phyloP scores from a whole-genome alignment of 2,329 filamentous ascomycete genomes.

The Boeremia lycopersici region DNA sequence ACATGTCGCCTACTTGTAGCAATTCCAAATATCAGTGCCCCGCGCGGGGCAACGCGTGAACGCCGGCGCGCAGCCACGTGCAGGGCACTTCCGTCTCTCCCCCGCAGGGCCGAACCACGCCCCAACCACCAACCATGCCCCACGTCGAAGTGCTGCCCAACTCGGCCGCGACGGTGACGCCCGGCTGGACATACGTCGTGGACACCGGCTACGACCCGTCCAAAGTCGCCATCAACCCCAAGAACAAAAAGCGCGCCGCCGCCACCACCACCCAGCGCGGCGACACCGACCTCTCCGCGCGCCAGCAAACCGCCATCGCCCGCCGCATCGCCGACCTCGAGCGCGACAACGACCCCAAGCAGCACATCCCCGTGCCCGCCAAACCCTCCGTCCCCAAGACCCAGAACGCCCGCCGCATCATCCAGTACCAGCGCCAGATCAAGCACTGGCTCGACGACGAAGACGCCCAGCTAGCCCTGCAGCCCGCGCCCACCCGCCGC shows the following conservation, averaged over 20 bases:
- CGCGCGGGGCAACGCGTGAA: conserved; percentile 1
- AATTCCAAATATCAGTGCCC: conserved; percentile 16
- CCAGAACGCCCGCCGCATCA: conserved; percentile 70
- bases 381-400: conserved; percentile 57
- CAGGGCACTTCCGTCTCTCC: conserved; percentile 8
- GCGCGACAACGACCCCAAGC: conserved; percentile 66
- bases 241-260: conserved; percentile 70
- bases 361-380: conserved; percentile 51
- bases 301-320: conserved; percentile 80
- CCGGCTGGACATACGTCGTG: conserved; percentile 92
- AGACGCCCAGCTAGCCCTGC: conserved; percentile 67
- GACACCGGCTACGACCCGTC: conserved; percentile 69
- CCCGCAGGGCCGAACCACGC: conserved; percentile 9
- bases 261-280: conserved; percentile 42
- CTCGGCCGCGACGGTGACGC: conserved; percentile 71
- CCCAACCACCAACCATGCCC: conserved; percentile 54
- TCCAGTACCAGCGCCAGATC: conserved; percentile 82
- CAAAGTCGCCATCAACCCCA: conserved; percentile 58
- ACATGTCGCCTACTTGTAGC: conserved; percentile 3
- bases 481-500: conserved; percentile 28
- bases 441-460: conserved; percentile 83
- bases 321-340: conserved; percentile 84
- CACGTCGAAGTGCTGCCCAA: conserved; percentile 82
- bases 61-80: conserved; percentile 12
- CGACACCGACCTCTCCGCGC: conserved; percentile 70